A percentile compares a stretch with the other conserved stretches of the same genome.
These are phyloP conservation scores for Huntiella abstrusa DNA, from an alignment of 2,329 filamentous ascomycete species.

Conservation along the genomic window DNA sequence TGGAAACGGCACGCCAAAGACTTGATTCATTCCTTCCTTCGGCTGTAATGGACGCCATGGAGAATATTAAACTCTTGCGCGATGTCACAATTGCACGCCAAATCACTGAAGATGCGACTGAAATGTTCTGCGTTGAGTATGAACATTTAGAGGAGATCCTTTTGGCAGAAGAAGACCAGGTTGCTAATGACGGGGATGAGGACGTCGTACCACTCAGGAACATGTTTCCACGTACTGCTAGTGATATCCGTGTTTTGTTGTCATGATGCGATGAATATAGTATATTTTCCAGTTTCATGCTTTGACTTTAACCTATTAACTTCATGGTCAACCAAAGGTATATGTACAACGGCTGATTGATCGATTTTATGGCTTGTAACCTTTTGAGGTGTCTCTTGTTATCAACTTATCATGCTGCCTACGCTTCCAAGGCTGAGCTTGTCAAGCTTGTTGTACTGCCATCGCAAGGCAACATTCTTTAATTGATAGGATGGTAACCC, in stretches of 20 bases:
- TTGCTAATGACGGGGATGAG: constrained; percentile 14
- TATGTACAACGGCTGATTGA: neutral
- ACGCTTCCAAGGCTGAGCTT: too few species aligned
- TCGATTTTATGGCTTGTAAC: too few species aligned
- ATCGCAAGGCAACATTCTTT: too few species aligned
- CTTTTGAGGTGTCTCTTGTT: too few species aligned
- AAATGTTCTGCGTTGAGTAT: constrained; percentile 72
- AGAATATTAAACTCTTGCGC: constrained; percentile 56
- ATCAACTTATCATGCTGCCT: too few species aligned
- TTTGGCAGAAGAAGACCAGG: constrained; percentile 22
- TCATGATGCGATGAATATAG: constrained; percentile 20
- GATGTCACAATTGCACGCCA: constrained; percentile 52
- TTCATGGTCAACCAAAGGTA: neutral
- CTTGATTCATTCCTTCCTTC: constrained; percentile 86
- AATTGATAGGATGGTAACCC: too few species aligned
- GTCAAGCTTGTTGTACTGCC: too few species aligned
- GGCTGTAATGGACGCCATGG: constrained; percentile 77
- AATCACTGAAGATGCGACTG: constrained; percentile 67
- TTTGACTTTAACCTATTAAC: neutral
- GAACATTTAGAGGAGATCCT: constrained; percentile 37
- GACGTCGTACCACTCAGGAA: constrained; percentile 20
- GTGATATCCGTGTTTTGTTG: constrained; percentile 40
- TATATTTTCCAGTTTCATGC: neutral
- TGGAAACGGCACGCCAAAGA: constrained; percentile 52
- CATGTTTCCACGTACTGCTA: constrained; percentile 38